phyloP scores from a whole-genome alignment of 371 early-diverging fungal species.

The Mucor sp. region DNA sequence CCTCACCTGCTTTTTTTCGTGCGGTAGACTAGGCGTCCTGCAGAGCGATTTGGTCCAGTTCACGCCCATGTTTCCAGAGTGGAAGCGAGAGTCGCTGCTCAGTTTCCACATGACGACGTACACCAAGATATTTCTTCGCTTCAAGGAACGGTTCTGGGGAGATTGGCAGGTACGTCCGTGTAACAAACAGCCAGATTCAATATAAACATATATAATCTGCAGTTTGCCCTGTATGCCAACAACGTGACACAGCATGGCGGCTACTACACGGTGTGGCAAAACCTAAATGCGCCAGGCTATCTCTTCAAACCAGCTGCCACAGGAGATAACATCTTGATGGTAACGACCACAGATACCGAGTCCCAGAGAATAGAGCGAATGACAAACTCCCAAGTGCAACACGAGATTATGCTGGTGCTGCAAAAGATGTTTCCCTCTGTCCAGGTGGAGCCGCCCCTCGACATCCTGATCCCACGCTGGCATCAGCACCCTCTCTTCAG shows the following conservation, averaged over 20 bases:
- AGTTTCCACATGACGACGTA: conserved; percentile 54
- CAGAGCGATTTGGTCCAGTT: conserved; percentile 39
- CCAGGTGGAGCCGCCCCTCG: conserved; percentile 20
- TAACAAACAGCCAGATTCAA: not conserved
- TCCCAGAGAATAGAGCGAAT: conserved; percentile 44
- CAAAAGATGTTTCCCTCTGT: conserved; percentile 33
- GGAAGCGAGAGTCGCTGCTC: conserved; percentile 47
- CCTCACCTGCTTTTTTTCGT: not conserved
- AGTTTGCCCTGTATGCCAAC: conserved; percentile 50
- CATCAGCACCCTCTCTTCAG: conserved; percentile 47
- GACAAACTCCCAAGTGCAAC: conserved; percentile 23
- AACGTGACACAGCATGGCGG: conserved; percentile 30
- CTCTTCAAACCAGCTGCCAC: conserved; percentile 9
- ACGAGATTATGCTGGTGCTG: conserved; percentile 35
- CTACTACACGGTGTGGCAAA: conserved; percentile 52
- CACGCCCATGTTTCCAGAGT: conserved; percentile 43
- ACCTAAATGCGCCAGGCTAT: conserved; percentile 46
- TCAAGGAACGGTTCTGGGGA: conserved; percentile 44
- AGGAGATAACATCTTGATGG: conserved; percentile 37
- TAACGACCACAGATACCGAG: conserved; percentile 40
- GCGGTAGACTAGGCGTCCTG: conserved; percentile 43
- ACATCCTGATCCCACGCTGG: conserved; percentile 48
- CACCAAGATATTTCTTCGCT: conserved; percentile 49
- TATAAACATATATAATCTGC: not conserved
- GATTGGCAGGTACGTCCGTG: conserved; percentile 44